Evolutionary conservation across 2,329 filamentous ascomycete genomes (phyloP), one percentile per base, ranked within the genome.

Genomic region (Penicillium concentricum): DNA sequence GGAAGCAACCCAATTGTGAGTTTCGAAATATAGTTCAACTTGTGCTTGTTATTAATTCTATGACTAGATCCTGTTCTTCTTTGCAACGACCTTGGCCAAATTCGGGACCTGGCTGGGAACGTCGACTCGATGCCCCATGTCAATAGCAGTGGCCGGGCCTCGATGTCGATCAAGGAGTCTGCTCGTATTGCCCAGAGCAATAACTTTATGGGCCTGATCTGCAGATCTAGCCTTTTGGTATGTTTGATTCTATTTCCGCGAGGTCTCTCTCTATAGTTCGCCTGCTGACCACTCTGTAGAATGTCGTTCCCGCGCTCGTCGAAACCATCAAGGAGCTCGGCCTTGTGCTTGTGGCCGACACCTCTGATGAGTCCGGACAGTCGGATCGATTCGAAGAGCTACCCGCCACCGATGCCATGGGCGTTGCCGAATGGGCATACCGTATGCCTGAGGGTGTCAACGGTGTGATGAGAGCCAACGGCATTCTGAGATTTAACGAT

Each of bases 141-240:
- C 44, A 70, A 79, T 43, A 84, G 82, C 64, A 90, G 86, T 63
- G 91, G 90, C 16, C 83, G 88, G 54, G 84, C 87, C 46, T 89
- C 88, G 15, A 88, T 88, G 62, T 96, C 91, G 6, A 91, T 97
- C 64, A 99, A 97, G 77, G 93, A 99, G 73, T 91, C 91, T 5
- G 94, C 97, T 15, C 85, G 92, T 61, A 91, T 96, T 69, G 92
- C 93, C 22, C 90, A 95, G 74, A 90, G 88, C 71, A 99, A 99
- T 73, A 99, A 99, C 72, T 91, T 99, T 64, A 99, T 99, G 94
- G 94, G 94, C 3, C 74, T 99, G 69, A 90, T 97, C 58, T 97
- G 92, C 76, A 92, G 88, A 65, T 93, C 91, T 32, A 85, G 89
- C 64, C 81, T 99, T 61, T 76, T 99, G 79, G 91, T 95, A 82